Base-by-base conservation (phyloP, 225 moss, liverwort and hornwort species). In the Pseudisothecium myosuroides region DNA sequence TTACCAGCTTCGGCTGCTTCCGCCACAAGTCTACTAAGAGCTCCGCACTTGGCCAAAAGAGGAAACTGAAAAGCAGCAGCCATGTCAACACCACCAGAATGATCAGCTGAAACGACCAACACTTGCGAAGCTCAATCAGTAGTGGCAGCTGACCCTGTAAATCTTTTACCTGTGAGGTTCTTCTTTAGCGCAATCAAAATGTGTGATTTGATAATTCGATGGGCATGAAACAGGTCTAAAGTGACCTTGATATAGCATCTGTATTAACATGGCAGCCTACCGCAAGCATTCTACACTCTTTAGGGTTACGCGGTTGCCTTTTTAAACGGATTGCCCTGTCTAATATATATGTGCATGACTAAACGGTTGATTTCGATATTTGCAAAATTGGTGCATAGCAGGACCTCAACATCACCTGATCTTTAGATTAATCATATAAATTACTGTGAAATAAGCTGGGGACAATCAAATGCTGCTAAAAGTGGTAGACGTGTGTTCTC, bases 1-100 rank as follows among this genome's bases (percentile, higher is more conserved):
- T 86, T 91, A 52, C 90, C 94, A 76, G 88, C 89, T 83, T 92
- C 94, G 32, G 93, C 94, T 39, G 95, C 96, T 81, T 92, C 94
- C 27, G 79, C 87, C 77, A 98, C 91, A 55, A 98, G 85, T 82
- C 93, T 95, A 80, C 94, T 93, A 61, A 98, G 85, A 71, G 88
- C 93, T 81, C 92, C 95, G 47, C 98, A 95, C 88, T 95, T 96
- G 76, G 93, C 90, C 89, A 98, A 84, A 55, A 98, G 93, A 61
- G 98, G 97, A 91, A 97, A 98, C 97, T 98, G 93, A 84, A 59
- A 47, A 77, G 56, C 66, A 88, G 49, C n/a, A 83, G 60, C 56
- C 73, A 84, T 16, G 83, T 49, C 81, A 84, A 66, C 84, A 82
- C 54, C 69, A 81, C 32, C 50, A 85, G 9, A 89, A 61, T 80